Base-by-base conservation (phyloP, 495 filamentous ascomycete genomes). In the Penicillium dipodomyicola region DNA sequence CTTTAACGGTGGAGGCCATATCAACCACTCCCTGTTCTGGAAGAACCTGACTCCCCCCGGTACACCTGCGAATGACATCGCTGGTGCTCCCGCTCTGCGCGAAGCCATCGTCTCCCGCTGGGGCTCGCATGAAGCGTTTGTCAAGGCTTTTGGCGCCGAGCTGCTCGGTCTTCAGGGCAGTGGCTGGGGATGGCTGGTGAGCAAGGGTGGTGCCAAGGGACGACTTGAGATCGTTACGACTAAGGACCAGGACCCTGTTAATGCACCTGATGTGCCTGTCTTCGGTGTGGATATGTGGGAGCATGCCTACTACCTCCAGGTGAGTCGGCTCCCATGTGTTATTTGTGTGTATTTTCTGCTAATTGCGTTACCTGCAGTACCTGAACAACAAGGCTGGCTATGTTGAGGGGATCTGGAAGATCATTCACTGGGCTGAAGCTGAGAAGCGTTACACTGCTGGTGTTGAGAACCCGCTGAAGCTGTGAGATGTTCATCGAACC, bases 231-330 rank as follows among this genome's bases (percentile, higher is more conserved):
- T 96, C 65, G 82, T 79, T 74, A 82, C 89, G 51, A 81, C 91
- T 77, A 83, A 84, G 81, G 87, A 97, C 72, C 94, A 98, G 74
- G 94, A 98, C 67, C 87, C 94, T 0, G 87, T 97, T 20, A 82
- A 88, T 6, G 85, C 83, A 0, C 84, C 84, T 47, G 89, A 86
- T 68, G 80, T 82, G 23, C 90, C 92, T 35, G 65, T 98, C 37
- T 80, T 98, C 41, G 94, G 94, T 0, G 86, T 97, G 55, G 94
- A 98, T 81, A 95, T 95, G 77, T 98, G 94, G 94, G 94, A 98
- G 75, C 91, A 93, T 81, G 84, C 84, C 46, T 91, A 84, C 64
- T 88, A 87, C 56, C 61, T 78, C 29, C 71, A 77, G 67, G 77
- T 82, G 61, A 64, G 76, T 74, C 56, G 46, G 12, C 32, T 45